Conservation (phyloP, 2,329 filamentous ascomycete genomes). For the Cadophora luteo-olivacea region DNA sequence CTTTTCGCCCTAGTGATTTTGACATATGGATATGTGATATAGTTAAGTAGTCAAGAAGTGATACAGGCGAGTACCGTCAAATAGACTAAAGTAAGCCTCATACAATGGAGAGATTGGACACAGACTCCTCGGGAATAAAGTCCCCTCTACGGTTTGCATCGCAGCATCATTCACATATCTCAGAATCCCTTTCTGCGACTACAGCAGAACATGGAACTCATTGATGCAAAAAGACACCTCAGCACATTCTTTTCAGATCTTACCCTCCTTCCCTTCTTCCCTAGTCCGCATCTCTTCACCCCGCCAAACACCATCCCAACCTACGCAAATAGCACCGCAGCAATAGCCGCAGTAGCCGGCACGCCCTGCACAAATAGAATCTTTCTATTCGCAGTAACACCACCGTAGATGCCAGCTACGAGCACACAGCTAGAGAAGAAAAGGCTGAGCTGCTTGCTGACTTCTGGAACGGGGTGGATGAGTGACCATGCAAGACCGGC, state of each 20-base stretch:
- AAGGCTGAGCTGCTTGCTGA: slow-evolving; percentile 52
- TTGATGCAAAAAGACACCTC: neutral
- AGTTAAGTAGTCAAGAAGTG: no score
- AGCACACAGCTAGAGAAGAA: slow-evolving; percentile 56
- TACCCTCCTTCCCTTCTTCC: neutral
- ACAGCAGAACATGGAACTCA: neutral
- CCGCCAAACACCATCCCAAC: neutral
- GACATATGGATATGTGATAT: no score
- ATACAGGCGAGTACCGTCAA: no score
- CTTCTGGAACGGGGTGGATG: slow-evolving; percentile 51
- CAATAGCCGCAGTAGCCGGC: slow-evolving; percentile 45
- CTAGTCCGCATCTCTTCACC: neutral
- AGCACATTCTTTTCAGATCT: neutral
- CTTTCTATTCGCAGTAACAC: slow-evolving; percentile 48
- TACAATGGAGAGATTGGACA: no score
- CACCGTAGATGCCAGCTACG: slow-evolving; percentile 55
- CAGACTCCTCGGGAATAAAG: no score
- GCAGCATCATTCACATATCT: no score
- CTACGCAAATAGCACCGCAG: slow-evolving; percentile 37
- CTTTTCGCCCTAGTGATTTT: neutral
- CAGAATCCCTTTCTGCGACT: neutral
- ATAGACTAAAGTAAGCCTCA: no score
- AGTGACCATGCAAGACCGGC: slow-evolving; percentile 56
- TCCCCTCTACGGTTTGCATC: no score
- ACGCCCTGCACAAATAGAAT: slow-evolving; percentile 54